phyloP scores from a whole-genome alignment of 345 rosid genomes.

The Kernera saxatilis region DNA sequence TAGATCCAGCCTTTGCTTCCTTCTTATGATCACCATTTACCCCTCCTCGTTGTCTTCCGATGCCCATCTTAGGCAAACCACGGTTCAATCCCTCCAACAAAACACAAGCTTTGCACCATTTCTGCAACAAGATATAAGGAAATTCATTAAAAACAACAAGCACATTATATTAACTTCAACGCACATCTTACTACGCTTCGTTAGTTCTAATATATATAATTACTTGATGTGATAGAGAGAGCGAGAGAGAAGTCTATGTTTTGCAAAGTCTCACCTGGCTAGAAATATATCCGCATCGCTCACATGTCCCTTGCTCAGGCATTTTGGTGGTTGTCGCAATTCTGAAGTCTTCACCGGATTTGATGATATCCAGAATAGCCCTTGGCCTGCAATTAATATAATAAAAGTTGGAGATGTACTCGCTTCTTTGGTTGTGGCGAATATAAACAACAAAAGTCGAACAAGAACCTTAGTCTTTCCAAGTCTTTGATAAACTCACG shows the following conservation, averaged over 20 bases:
- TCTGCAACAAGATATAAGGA: too few relatives aligned
- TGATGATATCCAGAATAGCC: conserved; percentile 82
- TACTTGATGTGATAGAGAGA: neutral
- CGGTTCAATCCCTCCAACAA: conserved; percentile 84
- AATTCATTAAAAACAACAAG: too few relatives aligned
- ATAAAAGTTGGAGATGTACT: neutral
- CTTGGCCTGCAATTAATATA: conserved; percentile 59
- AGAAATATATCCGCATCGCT: conserved; percentile 88
- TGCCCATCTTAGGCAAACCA: conserved; percentile 85
- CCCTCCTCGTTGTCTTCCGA: conserved; percentile 53
- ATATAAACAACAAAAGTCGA: neutral
- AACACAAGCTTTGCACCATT: conserved; percentile 96
- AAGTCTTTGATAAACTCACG: conserved; percentile 94
- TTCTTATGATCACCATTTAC: conserved; percentile 32
- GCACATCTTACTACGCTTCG: too few relatives aligned
- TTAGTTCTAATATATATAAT: conserved; percentile 9
- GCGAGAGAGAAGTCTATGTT: too few relatives aligned
- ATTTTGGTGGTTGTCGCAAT: conserved; percentile 73
- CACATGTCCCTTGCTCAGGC: conserved; percentile 97
- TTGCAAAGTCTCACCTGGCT: conserved; percentile 80
- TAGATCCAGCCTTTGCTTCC: conserved; percentile 27
- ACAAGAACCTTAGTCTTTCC: conserved; percentile 78
- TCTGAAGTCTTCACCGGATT: conserved; percentile 86
- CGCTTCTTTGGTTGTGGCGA: neutral
- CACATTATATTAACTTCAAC: too few relatives aligned